Conservation (phyloP, 2,329 filamentous ascomycete species). For the Cladosporium sp. region DNA sequence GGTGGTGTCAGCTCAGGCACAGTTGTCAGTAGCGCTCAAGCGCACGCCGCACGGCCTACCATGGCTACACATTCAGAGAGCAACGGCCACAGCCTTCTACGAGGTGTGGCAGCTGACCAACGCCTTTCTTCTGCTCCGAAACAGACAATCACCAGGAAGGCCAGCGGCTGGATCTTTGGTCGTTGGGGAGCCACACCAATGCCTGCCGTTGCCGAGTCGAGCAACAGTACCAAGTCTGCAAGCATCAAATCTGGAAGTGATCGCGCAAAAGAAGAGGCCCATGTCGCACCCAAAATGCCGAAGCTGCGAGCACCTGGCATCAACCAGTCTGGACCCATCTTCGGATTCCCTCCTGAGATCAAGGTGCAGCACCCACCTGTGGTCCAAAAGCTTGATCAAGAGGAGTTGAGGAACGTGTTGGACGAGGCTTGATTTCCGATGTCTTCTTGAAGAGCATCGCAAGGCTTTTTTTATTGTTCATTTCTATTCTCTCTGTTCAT, state of each 20-base stretch:
- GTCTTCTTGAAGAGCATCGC: neutral
- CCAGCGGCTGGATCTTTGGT: slow-evolving; percentile 67
- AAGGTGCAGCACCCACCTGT: slow-evolving; percentile 54
- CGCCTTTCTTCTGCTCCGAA: slow-evolving; percentile 39
- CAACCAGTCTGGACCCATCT: slow-evolving; percentile 74
- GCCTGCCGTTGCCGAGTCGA: slow-evolving; percentile 28
- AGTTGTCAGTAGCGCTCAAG: slow-evolving; percentile 40
- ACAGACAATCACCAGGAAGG: slow-evolving; percentile 50
- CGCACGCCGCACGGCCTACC: slow-evolving; percentile 36
- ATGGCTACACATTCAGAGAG: slow-evolving; percentile 22
- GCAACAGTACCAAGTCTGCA: slow-evolving; percentile 15
- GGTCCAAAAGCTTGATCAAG: slow-evolving; percentile 58
- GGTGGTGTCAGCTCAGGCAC: slow-evolving; percentile 49
- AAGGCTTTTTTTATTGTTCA: neutral
- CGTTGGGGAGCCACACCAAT: slow-evolving; percentile 60
- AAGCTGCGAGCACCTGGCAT: slow-evolving; percentile 65
- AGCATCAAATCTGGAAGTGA: slow-evolving; percentile 17
- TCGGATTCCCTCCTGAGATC: slow-evolving; percentile 65
- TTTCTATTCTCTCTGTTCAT: slow-evolving; percentile 6
- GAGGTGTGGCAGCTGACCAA: slow-evolving; percentile 36
- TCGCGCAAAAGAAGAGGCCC: slow-evolving; percentile 28
- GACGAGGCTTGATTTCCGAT: slow-evolving; percentile 14
- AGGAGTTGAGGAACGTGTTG: slow-evolving; percentile 51
- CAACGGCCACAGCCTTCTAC: slow-evolving; percentile 33
- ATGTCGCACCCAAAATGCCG: slow-evolving; percentile 39